A percentile compares a stretch with the other conserved stretches of the same genome.
Conservation (phyloP, 2,329 filamentous ascomycete genomes). For the Trichoderma koningiopsis region DNA sequence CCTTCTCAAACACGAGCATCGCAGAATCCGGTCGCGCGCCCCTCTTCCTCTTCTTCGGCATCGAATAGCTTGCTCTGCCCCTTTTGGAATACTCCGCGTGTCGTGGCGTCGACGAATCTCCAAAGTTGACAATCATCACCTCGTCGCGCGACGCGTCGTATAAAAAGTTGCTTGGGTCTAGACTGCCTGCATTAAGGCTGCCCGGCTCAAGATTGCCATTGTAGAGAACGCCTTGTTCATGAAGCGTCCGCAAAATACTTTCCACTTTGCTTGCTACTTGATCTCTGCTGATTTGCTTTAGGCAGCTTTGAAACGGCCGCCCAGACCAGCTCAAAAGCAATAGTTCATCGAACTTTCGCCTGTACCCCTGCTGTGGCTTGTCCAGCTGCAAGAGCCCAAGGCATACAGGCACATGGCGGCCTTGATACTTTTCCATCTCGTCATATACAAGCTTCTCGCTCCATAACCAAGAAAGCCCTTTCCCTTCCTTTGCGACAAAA, state of each 20-base stretch:
- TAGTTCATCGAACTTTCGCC: background rate
- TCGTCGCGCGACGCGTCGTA: background rate
- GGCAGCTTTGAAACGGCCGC: background rate
- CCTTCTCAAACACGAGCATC: background rate
- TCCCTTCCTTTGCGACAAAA: conserved; percentile 5
- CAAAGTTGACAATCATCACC: conserved; percentile 14
- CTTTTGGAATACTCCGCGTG: background rate
- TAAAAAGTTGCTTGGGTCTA: background rate
- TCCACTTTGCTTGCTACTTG: background rate
- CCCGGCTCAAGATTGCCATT: background rate
- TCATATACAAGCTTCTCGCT: conserved; percentile 13
- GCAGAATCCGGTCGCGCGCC: background rate
- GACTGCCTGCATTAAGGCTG: background rate
- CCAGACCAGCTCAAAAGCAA: conserved; percentile 10
- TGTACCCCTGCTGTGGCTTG: background rate
- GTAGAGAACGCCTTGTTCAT: background rate
- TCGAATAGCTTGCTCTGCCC: background rate
- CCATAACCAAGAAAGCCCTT: background rate
- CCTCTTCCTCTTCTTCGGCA: conserved; percentile 3
- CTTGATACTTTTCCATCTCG: background rate
- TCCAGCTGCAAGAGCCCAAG: background rate
- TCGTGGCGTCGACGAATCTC: background rate
- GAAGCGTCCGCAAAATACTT: background rate
- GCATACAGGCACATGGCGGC: background rate
- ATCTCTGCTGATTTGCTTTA: background rate